Evolutionary conservation across 148 eudicot genomes (phyloP).

Genomic region (Diospyros lotus): DNA sequence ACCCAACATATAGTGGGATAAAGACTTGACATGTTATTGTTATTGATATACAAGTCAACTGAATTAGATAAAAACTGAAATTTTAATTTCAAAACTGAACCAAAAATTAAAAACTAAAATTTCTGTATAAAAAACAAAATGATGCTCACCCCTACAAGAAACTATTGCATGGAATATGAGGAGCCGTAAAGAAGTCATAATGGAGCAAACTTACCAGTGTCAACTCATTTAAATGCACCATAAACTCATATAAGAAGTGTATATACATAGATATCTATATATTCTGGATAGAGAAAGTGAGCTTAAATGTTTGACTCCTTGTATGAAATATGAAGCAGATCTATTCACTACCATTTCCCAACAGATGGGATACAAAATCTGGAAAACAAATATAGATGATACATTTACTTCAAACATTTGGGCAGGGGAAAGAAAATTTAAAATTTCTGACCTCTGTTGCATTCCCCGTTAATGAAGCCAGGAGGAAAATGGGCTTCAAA

Average conservation of each 20-base stretch:
- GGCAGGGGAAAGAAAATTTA: background rate
- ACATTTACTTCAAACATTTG: background rate
- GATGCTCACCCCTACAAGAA: background rate
- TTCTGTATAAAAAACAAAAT: too few relatives aligned
- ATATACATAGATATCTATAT: background rate
- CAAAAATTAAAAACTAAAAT: too few relatives aligned
- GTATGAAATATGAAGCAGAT: slow-evolving; percentile 1
- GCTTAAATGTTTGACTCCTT: background rate
- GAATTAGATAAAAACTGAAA: too few relatives aligned
- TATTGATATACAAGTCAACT: too few relatives aligned
- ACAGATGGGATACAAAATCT: slow-evolving; percentile 2
- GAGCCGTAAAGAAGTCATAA: background rate
- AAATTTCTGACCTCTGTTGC: slow-evolving; percentile 12
- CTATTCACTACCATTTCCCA: background rate
- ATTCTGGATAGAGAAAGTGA: background rate
- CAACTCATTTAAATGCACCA: too few relatives aligned
- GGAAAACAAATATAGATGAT: slow-evolving; percentile 1
- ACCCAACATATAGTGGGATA: too few relatives aligned
- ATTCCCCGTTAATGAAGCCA: slow-evolving; percentile 17
- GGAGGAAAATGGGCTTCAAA: slow-evolving; percentile 28
- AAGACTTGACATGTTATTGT: too few relatives aligned
- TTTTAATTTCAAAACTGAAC: too few relatives aligned
- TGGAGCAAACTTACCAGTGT: too few relatives aligned
- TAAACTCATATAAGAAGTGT: background rate
- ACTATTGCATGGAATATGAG: background rate